Percentiles rank a stretch among this genome's conserved stretches.
These are phyloP conservation scores for Solanum bukasovii DNA, from an alignment of 257 asterid species.

Conservation along the genomic window DNA sequence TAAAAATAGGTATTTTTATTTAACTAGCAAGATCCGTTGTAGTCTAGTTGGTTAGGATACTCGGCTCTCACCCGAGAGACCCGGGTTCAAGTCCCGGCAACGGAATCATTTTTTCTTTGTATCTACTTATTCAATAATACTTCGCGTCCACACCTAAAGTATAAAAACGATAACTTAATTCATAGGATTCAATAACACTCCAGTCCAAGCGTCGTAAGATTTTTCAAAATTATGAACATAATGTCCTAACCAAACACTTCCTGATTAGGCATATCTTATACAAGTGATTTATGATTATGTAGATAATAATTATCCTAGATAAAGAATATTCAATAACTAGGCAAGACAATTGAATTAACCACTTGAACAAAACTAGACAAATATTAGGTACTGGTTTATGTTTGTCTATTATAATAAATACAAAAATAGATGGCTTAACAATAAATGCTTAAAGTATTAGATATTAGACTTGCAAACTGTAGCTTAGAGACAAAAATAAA, in stretches of 20 bases:
- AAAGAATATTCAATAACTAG: neutral
- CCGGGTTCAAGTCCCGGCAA: conserved; percentile 98
- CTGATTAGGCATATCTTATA: neutral
- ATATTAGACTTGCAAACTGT: neutral
- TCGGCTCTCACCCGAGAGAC: conserved; percentile 99
- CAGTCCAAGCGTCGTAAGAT: too few relatives aligned
- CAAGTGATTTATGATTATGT: neutral
- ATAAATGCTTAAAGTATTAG: neutral
- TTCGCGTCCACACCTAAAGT: too few relatives aligned
- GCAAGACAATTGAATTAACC: neutral
- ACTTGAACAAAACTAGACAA: neutral
- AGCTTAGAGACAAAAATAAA: too few relatives aligned
- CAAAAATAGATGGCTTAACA: neutral
- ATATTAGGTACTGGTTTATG: neutral
- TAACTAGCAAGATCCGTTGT: conserved; percentile 46
- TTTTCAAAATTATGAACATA: too few relatives aligned
- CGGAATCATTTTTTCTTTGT: neutral
- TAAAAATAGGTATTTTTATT: too few relatives aligned
- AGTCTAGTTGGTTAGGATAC: conserved; percentile 99
- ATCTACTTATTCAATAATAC: too few relatives aligned
- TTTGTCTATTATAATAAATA: neutral
- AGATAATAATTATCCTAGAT: neutral
- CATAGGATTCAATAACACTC: too few relatives aligned
- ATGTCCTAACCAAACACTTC: too few relatives aligned
- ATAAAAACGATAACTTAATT: too few relatives aligned